Base-by-base conservation (phyloP, 2,329 filamentous ascomycete genomes). In the Colletotrichum viniferum region DNA sequence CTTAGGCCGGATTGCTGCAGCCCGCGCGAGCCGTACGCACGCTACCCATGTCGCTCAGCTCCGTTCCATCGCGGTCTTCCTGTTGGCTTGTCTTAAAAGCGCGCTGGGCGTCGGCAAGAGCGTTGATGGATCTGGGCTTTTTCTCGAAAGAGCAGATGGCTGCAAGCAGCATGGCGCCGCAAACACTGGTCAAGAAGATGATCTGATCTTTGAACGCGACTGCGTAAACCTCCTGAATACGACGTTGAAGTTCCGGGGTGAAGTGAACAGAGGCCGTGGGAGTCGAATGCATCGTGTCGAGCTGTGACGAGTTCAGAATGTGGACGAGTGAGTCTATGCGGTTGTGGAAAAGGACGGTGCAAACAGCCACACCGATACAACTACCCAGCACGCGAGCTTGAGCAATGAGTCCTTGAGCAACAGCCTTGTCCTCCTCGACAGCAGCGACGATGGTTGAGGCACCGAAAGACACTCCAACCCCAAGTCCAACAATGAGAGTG, bases 331-430 rank as follows among this genome's bases (percentile, higher is more conserved):
- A 80, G 60, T 86, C 83, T 56, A 87, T 84, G 69, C 85, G 84
- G 36, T 81, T 78, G 79, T 91, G 90, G 81, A 92, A 89, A 13
- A 93, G 85, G 16, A 91, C 87, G n/a, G 89, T 92, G 77, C 91
- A 91, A 28, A 89, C 81, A 0, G 90, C 88, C 58, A 93, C 85
- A 2, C 91, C 91, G 32, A 92, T 85, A 48, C 89, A 89, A 4
- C 91, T 91, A 2, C 91, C 91, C 3, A 93, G 82, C 0, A 92
- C 89, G 16, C 91, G 87, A 3, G 89, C 87, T 81, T 93, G 91
- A 2, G 91, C 89, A 12, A 92, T 86, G 6, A 90, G 88, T 0
- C 91, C 91, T 77, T 92, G 90, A 0, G 90, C 90, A 3, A 90
- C 88, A 1, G 91, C 91, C 65, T 90, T 84, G 69, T 91, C 88